Evolutionary conservation across 176 grass and related monocot species (phyloP), one percentile per base, ranked within the genome.

Genomic region (Tuctoria greenei): DNA sequence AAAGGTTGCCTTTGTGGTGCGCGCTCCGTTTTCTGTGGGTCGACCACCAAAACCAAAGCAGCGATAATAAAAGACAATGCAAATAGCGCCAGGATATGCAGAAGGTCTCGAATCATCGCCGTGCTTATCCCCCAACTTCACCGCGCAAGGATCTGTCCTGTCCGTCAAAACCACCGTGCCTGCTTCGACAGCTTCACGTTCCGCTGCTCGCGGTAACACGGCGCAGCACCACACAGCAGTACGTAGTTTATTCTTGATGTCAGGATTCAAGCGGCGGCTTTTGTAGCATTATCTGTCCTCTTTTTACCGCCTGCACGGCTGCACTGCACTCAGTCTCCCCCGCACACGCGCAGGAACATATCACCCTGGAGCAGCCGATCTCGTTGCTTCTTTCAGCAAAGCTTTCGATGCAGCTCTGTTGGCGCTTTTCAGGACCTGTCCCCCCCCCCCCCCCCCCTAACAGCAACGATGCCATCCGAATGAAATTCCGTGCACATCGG

Each of bases 1-100:
- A 73, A 85, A 80, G 17, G 75, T 12, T 39, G 28, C 40, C n/a
- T 59, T 40, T 47, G 31, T 31, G 38, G 38, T 36, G 34, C 26
- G 20, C 39, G 35, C 18, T 56, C 52, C 43, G 52, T 68, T 80
- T 80, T 44, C 39, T 5, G 25, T 44, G 13, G 61, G 52, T 25
- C 54, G 42, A 60, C 51, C 39, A 86, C 83, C 76, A 67, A 79
- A 61, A 64, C 69, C 27, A 55, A 16, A n/a, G 39, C 17, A 62
- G 58, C 10, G 47, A 47, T 47, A 47, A 75, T 1, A 31, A 42
- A 61, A 63, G 27, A n/a, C 12, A 59, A 26, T 39, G n/a, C 17
- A 64, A 64, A 64, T 12, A 26, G 12, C 55, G 55, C 35, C 61
- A 18, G 61, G 15, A 27, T 26, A 26, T 58, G 10, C 10, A 26